Evolutionary conservation across 805 yeast species (phyloP), one percentile per base, ranked within the genome.

Genomic region (Metschnikowia cerradonensis): DNA sequence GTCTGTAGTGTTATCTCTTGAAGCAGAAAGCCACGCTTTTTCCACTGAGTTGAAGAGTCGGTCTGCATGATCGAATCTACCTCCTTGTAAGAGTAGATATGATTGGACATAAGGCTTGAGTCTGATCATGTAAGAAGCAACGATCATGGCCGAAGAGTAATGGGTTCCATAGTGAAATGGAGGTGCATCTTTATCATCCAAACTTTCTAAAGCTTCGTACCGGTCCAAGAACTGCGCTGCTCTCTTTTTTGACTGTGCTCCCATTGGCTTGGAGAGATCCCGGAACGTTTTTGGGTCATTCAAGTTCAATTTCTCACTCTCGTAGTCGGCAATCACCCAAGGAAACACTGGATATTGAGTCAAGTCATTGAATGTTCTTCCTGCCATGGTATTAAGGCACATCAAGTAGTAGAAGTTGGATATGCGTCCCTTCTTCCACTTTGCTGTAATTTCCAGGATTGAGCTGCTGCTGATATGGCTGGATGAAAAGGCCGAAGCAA

Each of bases 131-230:
- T 79, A 90, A 0, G 94, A 86, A 0, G 95, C 78, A 2, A 89
- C 96, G 61, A 90, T 89, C 97, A 90, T 90, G 0, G 96, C 95
- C 0, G 96, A 88, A 0, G 96, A 89, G 63, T 90, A 90, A 65
- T 90, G 97, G 0, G 97, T 90, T 2, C 97, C 97, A 61, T 90
- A 90, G 64, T 90, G 96, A 66, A 90, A 90, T 0, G 96, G 88
- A 0, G 90, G 90, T 0, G 89, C 73, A 19, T 59, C 52, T 0
- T 67, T 72, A 55, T 86, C 90, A 15, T 78, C 59, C 50, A 90
- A 70, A 48, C 86, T 82, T 20, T 71, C 77, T 22, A 88, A 67
- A 0, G 95, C 90, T 19, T 84, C 84, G 59, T 76, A 90, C 48
- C 96, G 67, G 50, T 88, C 94, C 44, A 72, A 68, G 59, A 89